Evolutionary conservation across 768 basidiomycete genomes (phyloP), one percentile per base, ranked within the genome.

Genomic region (Mycena epipterygia): DNA sequence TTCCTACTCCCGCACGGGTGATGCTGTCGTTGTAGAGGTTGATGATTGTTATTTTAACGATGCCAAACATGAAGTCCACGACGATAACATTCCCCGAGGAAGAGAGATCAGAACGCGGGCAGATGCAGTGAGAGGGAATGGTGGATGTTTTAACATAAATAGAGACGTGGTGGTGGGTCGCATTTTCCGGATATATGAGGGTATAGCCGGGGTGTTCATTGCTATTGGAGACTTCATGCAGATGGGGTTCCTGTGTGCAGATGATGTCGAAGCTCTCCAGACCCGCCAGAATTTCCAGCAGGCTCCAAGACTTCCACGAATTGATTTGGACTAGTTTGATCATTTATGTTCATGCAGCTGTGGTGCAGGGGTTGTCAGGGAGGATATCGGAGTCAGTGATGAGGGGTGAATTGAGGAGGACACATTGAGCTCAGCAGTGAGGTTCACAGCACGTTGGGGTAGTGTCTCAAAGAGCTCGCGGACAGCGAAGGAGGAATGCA

Each of bases 281-380:
- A 21, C 52, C 52, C 7, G 52, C 32, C n/a, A 60, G 59, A 35
- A 60, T 35, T 35, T 60, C 59, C 33, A 60, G 30, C 30, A 44
- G 59, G 46, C 48, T 60, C 29, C 59, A 12, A 9, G 59, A 60
- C 41, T 62, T 62, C 60, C 60, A 62, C 60, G 33, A 49, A 29
- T 62, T 62, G n/a, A 62, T 62, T 32, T 62, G 60, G 21, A 49
- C 60, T 14, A 62, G 44, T 19, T 23, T 49, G 5, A 62, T 48
- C 46, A 48, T 62, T 35, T 62, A 62, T 13, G 37, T n/a, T 62
- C 33, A 46, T 48, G 60, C 46, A 62, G 60, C 60, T 46, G 60
- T 19, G 46, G 60, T 46, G 60, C 42, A 11, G 42, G 11, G 42
- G 19, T 5, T 19, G 42, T 6, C 6, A 14, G 14, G 35, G 35